Evolutionary conservation across 1,139 yeast genomes (phyloP), one percentile per base, ranked within the genome.

Genomic region (Magnusiomyces starmeri): DNA sequence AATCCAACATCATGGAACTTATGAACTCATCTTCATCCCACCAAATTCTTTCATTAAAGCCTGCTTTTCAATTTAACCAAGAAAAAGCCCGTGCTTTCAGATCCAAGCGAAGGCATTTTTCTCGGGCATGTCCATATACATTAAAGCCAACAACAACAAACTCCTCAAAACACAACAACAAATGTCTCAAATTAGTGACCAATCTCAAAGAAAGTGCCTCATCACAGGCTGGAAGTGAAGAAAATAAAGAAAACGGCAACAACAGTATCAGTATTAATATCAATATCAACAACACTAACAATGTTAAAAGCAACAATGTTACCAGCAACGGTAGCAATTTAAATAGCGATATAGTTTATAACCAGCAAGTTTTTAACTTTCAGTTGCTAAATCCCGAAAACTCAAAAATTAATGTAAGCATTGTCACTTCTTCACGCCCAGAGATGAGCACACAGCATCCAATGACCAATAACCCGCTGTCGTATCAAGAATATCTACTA

Each of bases 61-160:
- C 50, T 21, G 50, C 50, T 8, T 41, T 47, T 20, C 46, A 47
- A 21, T 47, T 47, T 41, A 22, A 32, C n/a, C 12, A n/a, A 6
- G n/a, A n/a, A 4, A n/a, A 18, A 14, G 37, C 37, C n/a, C 37
- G 12, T 32, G 4, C 37, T 18, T 32, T 32, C n/a, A n/a, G n/a
- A 32, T 14, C 37, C n/a, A 32, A 32, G n/a, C 37, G 4, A n/a
- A 32, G 37, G n/a, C 37, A 32, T 18, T 12, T 14, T 12, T 7
- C 4, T 18, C n/a, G 18, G n/a, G 6, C 37, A 32, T 32, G 18
- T 32, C n/a, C 37, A 14, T 32, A n/a, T 10, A 32, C n/a, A 4
- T 14, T 32, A 32, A 4, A 4, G 12, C 37, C 37, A 32, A 18
- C 37, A 6, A 10, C 37, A 32, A 14, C 37, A 10, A n/a, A 14